Percentiles rank a stretch among this genome's conserved stretches.
phyloP scores from a whole-genome alignment of 441 rosid genomes.

The Erodium chrysanthum region DNA sequence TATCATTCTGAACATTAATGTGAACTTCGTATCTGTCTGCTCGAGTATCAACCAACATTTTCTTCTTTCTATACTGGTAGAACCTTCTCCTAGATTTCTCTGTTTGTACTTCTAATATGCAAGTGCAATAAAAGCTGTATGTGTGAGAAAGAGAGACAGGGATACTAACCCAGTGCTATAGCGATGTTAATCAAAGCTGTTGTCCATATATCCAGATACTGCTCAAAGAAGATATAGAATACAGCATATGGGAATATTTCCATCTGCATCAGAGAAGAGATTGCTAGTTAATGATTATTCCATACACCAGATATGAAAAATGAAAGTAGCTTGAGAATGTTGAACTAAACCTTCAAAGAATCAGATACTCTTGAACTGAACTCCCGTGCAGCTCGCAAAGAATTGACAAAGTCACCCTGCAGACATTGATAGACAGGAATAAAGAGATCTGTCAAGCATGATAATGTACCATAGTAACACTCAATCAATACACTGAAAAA shows the following conservation, averaged over 20 bases:
- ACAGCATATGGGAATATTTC: slow-evolving; percentile 64
- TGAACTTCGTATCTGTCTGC: too few species aligned
- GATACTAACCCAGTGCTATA: slow-evolving; percentile 50
- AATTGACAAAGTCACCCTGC: slow-evolving; percentile 60
- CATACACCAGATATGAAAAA: background rate
- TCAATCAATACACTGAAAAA: slow-evolving; percentile 14
- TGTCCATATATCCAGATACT: slow-evolving; percentile 61
- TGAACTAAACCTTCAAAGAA: slow-evolving; percentile 40
- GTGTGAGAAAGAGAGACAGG: background rate
- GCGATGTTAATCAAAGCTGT: slow-evolving; percentile 50
- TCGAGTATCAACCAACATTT: too few species aligned
- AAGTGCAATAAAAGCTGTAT: background rate
- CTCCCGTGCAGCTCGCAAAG: slow-evolving; percentile 61
- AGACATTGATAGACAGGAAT: slow-evolving; percentile 18
- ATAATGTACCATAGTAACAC: slow-evolving; percentile 9
- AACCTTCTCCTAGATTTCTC: background rate
- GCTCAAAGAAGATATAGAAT: slow-evolving; percentile 74
- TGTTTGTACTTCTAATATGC: background rate
- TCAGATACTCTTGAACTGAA: slow-evolving; percentile 52
- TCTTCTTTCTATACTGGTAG: too few species aligned
- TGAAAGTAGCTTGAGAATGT: background rate
- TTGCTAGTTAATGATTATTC: slow-evolving; percentile 6
- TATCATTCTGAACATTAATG: too few species aligned
- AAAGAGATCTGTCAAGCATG: background rate
- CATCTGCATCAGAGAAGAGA: slow-evolving; percentile 40